phyloP scores from a whole-genome alignment of 441 rosid species.

The Biscutella laevigata region DNA sequence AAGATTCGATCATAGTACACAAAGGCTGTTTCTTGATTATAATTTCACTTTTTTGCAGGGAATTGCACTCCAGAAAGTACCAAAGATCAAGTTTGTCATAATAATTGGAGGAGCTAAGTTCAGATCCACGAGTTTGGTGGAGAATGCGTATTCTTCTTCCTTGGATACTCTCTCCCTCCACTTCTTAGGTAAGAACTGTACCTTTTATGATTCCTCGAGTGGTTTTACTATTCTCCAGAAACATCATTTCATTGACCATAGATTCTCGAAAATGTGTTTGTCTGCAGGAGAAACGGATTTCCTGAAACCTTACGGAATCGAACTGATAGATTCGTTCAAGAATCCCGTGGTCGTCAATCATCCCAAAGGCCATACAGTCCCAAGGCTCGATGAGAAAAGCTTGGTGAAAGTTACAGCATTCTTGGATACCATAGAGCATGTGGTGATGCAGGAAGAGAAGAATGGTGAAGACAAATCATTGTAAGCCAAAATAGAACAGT shows the following conservation, averaged over 20 bases:
- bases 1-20: no score
- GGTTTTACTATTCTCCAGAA: neutral
- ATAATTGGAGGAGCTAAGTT: constrained; percentile 79
- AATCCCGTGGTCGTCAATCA: constrained; percentile 60
- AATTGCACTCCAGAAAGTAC: constrained; percentile 56
- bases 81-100: constrained; percentile 51
- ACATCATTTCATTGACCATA: neutral
- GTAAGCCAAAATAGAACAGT: neutral
- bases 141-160: constrained; percentile 51
- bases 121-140: constrained; percentile 36
- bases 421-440: constrained; percentile 36
- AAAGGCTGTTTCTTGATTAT: no score
- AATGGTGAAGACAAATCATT: neutral
- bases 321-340: constrained; percentile 40
- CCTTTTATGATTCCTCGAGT: neutral
- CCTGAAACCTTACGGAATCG: constrained; percentile 54
- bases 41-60: no score
- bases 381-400: constrained; percentile 68
- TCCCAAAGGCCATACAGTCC: constrained; percentile 88
- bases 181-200: constrained; percentile 41
- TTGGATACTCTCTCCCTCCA: constrained; percentile 57
- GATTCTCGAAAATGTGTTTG: neutral
- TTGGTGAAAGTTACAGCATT: constrained; percentile 34
- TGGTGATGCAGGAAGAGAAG: constrained; percentile 21
- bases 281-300: constrained; percentile 78